These are phyloP conservation scores for Aegilops tauschii DNA, from an alignment of 176 grass and related monocot genomes.

Conservation along the genomic window DNA sequence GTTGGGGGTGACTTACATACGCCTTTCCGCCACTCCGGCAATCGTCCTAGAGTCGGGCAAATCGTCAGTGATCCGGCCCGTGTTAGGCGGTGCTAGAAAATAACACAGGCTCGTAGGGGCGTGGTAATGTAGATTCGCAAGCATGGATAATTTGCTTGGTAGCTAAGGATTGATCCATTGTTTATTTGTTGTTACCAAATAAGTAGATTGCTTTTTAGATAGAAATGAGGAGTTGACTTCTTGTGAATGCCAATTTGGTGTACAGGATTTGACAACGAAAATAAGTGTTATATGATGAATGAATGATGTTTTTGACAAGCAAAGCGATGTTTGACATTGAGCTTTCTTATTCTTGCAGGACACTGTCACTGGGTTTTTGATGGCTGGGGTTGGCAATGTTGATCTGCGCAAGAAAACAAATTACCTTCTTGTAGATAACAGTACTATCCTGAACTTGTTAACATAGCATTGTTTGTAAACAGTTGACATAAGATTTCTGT, in stretches of 20 bases:
- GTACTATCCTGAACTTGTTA: conserved; percentile 8
- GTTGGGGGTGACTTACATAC: neutral
- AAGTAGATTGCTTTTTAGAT: neutral
- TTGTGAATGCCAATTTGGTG: neutral
- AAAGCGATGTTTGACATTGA: neutral
- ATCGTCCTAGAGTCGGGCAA: neutral
- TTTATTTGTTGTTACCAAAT: neutral
- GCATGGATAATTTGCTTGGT: neutral
- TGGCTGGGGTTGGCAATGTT: conserved; percentile 56
- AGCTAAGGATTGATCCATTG: neutral
- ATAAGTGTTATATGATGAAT: neutral
- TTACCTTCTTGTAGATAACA: conserved; percentile 52
- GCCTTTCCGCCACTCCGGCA: neutral
- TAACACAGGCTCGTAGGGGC: neutral
- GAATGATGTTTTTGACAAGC: neutral
- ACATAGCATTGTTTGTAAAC: neutral
- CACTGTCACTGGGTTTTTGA: conserved; percentile 45
- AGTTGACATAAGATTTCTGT: neutral
- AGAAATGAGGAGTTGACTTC: neutral
- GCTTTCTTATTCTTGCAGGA: conserved; percentile 26
- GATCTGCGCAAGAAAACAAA: conserved; percentile 49
- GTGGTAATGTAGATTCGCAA: neutral
- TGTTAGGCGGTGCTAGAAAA: neutral
- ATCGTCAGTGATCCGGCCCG: neutral
- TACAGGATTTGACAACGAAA: neutral